Conservation (phyloP, 169 alveolate genomes). For the Plasmodium knowlesi region DNA sequence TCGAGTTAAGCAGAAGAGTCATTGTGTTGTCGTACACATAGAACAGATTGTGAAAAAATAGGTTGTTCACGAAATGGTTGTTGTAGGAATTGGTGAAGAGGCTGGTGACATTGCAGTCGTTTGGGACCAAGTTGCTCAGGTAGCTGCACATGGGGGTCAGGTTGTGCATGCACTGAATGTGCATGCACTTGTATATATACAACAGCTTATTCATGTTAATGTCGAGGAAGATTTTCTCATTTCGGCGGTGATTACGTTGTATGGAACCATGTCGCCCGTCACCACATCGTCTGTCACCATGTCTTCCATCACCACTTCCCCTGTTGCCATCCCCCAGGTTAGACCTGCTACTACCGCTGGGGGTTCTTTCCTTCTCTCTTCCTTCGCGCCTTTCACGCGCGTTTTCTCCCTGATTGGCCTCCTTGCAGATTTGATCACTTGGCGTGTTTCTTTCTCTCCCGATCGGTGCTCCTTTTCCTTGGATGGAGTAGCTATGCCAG, state of each 20-base stretch:
- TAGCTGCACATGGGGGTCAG: conserved; percentile 44
- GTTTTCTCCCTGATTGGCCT: neutral
- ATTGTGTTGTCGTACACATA: conserved; percentile 46
- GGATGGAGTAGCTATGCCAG: neutral
- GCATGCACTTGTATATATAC: conserved; percentile 73
- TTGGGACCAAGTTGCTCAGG: conserved; percentile 26
- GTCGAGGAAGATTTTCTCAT: conserved; percentile 21
- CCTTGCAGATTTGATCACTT: neutral
- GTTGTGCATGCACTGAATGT: conserved; percentile 71
- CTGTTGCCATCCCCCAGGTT: neutral
- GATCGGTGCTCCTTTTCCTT: neutral
- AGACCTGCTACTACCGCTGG: neutral
- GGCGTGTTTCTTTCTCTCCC: neutral
- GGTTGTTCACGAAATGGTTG: conserved; percentile 45
- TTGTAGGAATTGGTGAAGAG: conserved; percentile 32
- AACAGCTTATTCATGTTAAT: conserved; percentile 48
- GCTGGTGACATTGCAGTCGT: conserved; percentile 51
- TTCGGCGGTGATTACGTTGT: neutral
- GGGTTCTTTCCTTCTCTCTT: neutral
- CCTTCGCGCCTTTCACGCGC: neutral
- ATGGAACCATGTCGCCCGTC: neutral
- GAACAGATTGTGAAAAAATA: conserved; percentile 54
- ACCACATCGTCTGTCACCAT: neutral
- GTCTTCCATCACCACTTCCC: neutral
- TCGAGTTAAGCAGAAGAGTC: conserved; percentile 28